These are phyloP conservation scores for Epithele typhae DNA, from an alignment of 768 basidiomycete genomes.

Conservation along the genomic window DNA sequence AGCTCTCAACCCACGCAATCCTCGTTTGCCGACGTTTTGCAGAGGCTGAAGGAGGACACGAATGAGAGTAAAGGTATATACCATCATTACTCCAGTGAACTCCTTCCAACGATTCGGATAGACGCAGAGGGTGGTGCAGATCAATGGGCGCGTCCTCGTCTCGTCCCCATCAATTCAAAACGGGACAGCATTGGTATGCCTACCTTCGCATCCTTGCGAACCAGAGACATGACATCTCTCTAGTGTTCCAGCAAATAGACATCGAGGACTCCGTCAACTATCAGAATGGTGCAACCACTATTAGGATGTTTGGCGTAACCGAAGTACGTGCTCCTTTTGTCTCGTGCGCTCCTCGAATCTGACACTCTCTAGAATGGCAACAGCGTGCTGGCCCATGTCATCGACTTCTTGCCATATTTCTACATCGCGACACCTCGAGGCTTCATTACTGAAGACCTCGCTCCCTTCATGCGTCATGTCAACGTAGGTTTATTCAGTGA, in stretches of 20 bases:
- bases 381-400: slow-evolving; percentile 83
- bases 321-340: slow-evolving; percentile 43
- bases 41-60: slow-evolving; percentile 30
- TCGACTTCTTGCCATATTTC: slow-evolving; percentile 88
- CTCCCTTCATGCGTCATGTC: slow-evolving; percentile 59
- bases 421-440: slow-evolving; percentile 86
- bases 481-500: slow-evolving; percentile 51
- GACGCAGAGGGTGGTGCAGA: slow-evolving; percentile 77
- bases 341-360: background rate
- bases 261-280: slow-evolving; percentile 63
- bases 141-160: slow-evolving; percentile 62
- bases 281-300: slow-evolving; percentile 35
- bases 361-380: slow-evolving; percentile 63
- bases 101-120: slow-evolving; percentile 21
- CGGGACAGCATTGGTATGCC: slow-evolving; percentile 64
- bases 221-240: background rate
- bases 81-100: background rate
- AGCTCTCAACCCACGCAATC: slow-evolving; percentile 21
- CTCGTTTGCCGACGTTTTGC: slow-evolving; percentile 38
- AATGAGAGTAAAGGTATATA: slow-evolving; percentile 22
- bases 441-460: slow-evolving; percentile 64
- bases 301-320: slow-evolving; percentile 89
- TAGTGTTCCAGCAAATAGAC: slow-evolving; percentile 97
- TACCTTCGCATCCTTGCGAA: background rate
- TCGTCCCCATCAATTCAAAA: slow-evolving; percentile 52